These are phyloP conservation scores for Closterium sp. DNA, from an alignment of 139 green algal species.

Conservation along the genomic window DNA sequence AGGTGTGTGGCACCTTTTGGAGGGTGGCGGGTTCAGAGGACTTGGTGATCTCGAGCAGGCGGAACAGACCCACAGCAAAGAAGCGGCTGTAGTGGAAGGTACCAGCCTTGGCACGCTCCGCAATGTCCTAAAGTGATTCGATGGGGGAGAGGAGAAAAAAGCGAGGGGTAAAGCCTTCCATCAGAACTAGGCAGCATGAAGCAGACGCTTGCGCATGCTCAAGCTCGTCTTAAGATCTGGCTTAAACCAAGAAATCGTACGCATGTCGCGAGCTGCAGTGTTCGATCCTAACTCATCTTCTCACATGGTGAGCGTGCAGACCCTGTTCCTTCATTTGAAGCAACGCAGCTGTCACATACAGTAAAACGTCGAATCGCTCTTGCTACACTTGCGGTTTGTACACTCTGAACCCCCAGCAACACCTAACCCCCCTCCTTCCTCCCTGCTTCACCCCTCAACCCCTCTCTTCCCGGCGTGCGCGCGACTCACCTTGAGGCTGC, in stretches of 20 bases:
- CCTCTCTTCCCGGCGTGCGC: not conserved
- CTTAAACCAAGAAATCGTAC: not conserved
- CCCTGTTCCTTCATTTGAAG: no score
- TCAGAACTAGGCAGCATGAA: not conserved
- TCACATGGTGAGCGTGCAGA: no score
- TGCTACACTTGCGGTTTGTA: not conserved
- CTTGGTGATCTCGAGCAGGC: conserved; percentile 56
- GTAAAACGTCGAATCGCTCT: no score
- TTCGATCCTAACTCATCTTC: no score
- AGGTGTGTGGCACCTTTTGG: conserved; percentile 38
- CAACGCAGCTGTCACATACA: no score
- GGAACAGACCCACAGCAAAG: conserved; percentile 60
- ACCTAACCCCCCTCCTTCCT: not conserved
- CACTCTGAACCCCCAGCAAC: not conserved
- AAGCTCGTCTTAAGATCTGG: not conserved
- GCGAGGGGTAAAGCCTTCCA: not conserved
- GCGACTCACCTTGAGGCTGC: conserved; percentile 16
- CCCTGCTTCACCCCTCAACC: not conserved
- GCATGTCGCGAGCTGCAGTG: no score
- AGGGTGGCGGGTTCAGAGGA: conserved; percentile 52
- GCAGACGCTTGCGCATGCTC: not conserved
- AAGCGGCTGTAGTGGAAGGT: conserved; percentile 59
- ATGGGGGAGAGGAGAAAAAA: conserved; percentile 2
- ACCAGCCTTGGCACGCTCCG: conserved; percentile 9
- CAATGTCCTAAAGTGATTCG: conserved; percentile 1